Evolutionary conservation across 225 moss, liverwort and hornwort species (phyloP), one percentile per base, ranked within the genome.

Genomic region (Pseudoscleropodium purum): DNA sequence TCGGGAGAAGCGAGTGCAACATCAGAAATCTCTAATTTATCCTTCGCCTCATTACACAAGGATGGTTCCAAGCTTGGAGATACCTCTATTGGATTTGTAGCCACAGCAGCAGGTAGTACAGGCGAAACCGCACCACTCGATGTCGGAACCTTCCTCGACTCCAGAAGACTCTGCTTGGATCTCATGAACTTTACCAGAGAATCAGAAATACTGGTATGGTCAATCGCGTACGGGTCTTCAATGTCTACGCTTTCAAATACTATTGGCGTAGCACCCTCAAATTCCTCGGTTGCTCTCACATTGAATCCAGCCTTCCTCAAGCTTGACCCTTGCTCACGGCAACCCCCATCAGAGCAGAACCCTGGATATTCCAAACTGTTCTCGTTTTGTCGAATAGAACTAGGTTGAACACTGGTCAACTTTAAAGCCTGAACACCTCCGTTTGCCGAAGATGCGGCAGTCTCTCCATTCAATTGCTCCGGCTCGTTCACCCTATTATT

Each of bases 201-300:
- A 79, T 93, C 93, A 30, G 85, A 93, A 89, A 92, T 92, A 85
- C 85, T 93, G 64, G 85, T 92, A 20, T 92, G 92, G 61, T 93
- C 93, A 74, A 93, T 90, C 59, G 90, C 93, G 67, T 93, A 93
- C 20, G 93, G 93, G 76, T 92, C 93, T 80, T 93, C 93, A 34
- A 86, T 79, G 57, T 92, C 92, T 84, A 39, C 79, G 75, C 88
- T 78, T 87, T 92, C 93, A 47, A 61, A 87, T 65, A 79, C 90
- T 81, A 67, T 66, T 34, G 87, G 65, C 34, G 60, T 73, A 19
- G 52, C 78, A 41, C 75, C 85, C 80, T 87, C 91, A 79, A 85
- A 74, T 77, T 88, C 89, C 80, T 85, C 91, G 41, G 73, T 65
- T 61, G 85, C 90, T 86, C 89, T 80, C 75, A 60, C 88, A 78